These are phyloP conservation scores for Papiliotrema flavescens DNA, from an alignment of 1,284 basidiomycete genomes.

Conservation along the genomic window DNA sequence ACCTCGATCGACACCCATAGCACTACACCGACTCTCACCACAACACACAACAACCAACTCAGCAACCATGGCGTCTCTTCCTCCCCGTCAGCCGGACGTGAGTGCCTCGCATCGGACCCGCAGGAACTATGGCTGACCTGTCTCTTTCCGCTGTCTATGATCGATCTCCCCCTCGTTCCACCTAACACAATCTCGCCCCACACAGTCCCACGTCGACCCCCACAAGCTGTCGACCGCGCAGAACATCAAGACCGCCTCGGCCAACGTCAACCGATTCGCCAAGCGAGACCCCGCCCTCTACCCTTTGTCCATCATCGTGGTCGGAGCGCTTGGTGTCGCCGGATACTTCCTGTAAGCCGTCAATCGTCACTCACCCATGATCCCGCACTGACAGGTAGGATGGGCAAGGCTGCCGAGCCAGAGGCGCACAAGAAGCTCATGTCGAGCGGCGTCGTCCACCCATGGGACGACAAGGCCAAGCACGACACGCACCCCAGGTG, in stretches of 20 bases:
- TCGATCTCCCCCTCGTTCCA: not conserved
- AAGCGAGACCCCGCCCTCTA: constrained; percentile 49
- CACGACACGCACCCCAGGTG: constrained; percentile 41
- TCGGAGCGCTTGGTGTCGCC: constrained; percentile 38
- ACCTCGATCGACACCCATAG: no score
- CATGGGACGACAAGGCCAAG: constrained; percentile 42
- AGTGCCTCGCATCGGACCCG: constrained; percentile 1
- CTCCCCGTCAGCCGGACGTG: constrained; percentile 15
- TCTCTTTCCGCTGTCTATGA: not conserved
- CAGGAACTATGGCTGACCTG: not conserved
- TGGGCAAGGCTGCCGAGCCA: constrained; percentile 36
- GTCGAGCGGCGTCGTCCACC: constrained; percentile 36
- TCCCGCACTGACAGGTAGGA: constrained; percentile 15
- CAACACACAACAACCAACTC: not conserved
- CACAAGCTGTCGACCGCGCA: constrained; percentile 33
- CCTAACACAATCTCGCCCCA: not conserved
- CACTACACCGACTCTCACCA: not conserved
- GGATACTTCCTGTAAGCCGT: constrained; percentile 47
- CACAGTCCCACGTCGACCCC: constrained; percentile 28
- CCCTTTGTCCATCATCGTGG: constrained; percentile 44
- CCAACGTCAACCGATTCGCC: constrained; percentile 46
- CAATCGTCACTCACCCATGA: not conserved
- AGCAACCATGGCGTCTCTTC: constrained; percentile 18
- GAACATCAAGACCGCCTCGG: constrained; percentile 41
- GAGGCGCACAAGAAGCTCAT: constrained; percentile 32